Evolutionary conservation across 257 asterid species (phyloP), one percentile per base, ranked within the genome.

Genomic region (Rubia yunnanensis): DNA sequence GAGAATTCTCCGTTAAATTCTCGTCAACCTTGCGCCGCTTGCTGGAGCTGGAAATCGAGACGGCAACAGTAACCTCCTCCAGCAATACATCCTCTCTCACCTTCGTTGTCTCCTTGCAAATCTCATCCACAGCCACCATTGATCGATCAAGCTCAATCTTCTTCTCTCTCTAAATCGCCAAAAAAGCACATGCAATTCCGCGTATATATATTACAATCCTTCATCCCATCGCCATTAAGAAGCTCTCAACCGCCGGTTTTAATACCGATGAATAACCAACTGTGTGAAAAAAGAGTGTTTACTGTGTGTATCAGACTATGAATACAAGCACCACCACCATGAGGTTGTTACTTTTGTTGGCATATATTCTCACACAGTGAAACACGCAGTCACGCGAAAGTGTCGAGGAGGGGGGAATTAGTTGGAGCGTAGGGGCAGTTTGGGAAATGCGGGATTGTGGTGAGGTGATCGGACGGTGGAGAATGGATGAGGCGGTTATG

Each of bases 391-490:
- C 57, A 50, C 57, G 57, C 57, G 7, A 44, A 7, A 14, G 54
- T 48, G 54, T 18, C 54, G 54, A 48, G 52, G 57, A 22, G 57
- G 28, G 24, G 57, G 68, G 46, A 32, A 17, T 41, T 73, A 55
- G 66, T 73, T 48, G 54, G 68, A 7, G 32, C 5, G 17, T 15
- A 52, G 65, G 73, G 72, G 70, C 5, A 66, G 54, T 60, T 57
- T 41, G 67, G 75, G 79, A 11, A 70, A 52, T 3, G 10, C 26
- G 46, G 50, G 50, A 34, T 0, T 36, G 71, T 52, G 35, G 17
- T 64, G 72, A 72, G 76, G 79, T 63, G 79, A 88, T 88, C 96
- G 66, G 72, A 91, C 81, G 94, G 91, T 77, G 80, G 69, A 86
- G 85, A 86, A 80, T 46, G 54, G 79, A 71, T 3, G 79, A 88